Base-by-base conservation (phyloP, 139 green algal genomes). In the Medakamo hakoo region DNA sequence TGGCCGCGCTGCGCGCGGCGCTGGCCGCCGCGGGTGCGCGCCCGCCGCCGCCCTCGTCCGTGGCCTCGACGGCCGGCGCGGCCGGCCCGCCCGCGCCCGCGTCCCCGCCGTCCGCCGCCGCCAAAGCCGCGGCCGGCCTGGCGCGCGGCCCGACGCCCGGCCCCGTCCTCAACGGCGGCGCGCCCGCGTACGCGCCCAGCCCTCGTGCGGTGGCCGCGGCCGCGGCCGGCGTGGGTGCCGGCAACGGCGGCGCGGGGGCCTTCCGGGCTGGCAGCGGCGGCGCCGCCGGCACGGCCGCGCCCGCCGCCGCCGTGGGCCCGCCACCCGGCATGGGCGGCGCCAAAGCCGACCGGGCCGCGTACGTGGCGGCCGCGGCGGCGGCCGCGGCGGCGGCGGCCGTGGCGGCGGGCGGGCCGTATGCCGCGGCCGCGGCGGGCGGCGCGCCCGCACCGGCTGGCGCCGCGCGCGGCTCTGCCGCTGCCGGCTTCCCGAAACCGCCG, bases 1-100 rank as follows among this genome's bases (percentile, higher is more conserved):
- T 59, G 18, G 49, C 55, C 4, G 57, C 55, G 16, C 63, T 73
- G 30, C 63, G 60, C n/a, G 55, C 26, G 3, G 29, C 31, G 24
- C 55, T 76, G 1, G 62, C 62, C 1, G 68, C 71, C 48, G 63
- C 71, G 49, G 61, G 61, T 30, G 24, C 3, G 25, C 28, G n/a
- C 62, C n/a, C 52, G 19, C 49, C 30, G 19, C 58, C 14, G 55
- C 67, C 3, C 4, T 40, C 63, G 20, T 19, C 3, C 27, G 27
- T 23, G 52, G 62, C 27, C 19, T 24, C 23, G 49, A n/a, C 49
- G 27, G 22, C 32, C 4, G 40, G 25, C 63, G 59, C 28, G 40
- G 56, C 24, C 14, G 20, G 29, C 49, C 59, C 52, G 57, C 14
- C 26, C 55, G 63, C 57, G 21, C 64, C 49, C 20, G 57, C 64